phyloP scores from a whole-genome alignment of 345 rosid genomes.

The Aurinia saxatilis region DNA sequence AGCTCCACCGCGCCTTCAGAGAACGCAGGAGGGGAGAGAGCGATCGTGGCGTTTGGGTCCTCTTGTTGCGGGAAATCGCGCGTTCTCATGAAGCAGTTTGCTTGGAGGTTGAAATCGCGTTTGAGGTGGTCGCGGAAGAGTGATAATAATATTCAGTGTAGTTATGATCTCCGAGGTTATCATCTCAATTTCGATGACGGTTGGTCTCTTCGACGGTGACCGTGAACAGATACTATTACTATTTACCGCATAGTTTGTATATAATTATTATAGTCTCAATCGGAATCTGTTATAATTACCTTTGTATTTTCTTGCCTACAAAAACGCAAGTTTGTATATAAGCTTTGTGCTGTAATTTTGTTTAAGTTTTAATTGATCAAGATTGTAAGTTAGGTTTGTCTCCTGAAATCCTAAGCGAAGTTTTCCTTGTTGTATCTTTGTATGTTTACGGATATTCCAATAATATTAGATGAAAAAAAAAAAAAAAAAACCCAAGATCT shows the following conservation, averaged over 20 bases:
- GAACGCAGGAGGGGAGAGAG: slow-evolving; percentile 16
- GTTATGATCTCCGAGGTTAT: slow-evolving; percentile 36
- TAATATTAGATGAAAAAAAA: too few species aligned
- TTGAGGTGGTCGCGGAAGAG: slow-evolving; percentile 23
- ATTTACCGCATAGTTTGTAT: slow-evolving; percentile 7
- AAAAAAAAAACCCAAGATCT: too few species aligned
- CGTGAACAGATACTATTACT: background rate
- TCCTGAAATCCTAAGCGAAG: too few species aligned
- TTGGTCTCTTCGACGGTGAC: slow-evolving; percentile 19
- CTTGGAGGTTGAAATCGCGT: slow-evolving; percentile 34
- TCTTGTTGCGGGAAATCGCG: slow-evolving; percentile 23
- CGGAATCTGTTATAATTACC: background rate
- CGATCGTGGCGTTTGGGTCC: slow-evolving; percentile 23
- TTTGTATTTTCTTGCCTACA: background rate
- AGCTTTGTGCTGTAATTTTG: too few species aligned
- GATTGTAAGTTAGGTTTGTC: too few species aligned
- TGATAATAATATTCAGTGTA: slow-evolving; percentile 26
- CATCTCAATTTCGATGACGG: slow-evolving; percentile 41
- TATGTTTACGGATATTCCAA: too few species aligned
- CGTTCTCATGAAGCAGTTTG: slow-evolving; percentile 22
- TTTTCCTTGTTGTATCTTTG: too few species aligned
- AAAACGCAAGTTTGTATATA: background rate
- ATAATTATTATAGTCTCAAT: background rate
- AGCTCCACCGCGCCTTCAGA: slow-evolving; percentile 9
- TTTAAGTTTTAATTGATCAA: too few species aligned